Percentiles rank a stretch among this genome's conserved stretches.
Evolutionary conservation across 73 alveolate genomes (phyloP).

Genomic region (Symbiodinium pilosum): DNA sequence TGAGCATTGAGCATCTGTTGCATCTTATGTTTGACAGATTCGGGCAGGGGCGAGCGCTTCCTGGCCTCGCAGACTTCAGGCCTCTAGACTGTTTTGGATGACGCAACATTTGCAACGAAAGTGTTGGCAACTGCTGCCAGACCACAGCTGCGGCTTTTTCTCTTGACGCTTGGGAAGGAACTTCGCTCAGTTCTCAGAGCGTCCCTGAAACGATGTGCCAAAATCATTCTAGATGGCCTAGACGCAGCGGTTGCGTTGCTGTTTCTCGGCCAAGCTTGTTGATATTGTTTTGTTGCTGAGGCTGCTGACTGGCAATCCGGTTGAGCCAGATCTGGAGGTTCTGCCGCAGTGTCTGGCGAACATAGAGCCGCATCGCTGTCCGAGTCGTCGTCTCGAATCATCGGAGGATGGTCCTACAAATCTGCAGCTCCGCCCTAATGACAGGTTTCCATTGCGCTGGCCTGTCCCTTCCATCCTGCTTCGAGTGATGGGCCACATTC

Average conservation of each 20-base stretch:
- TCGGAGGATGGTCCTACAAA: neutral
- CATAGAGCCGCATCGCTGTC: neutral
- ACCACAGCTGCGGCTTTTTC: neutral
- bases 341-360: neutral
- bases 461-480: constrained; percentile 14
- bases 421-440: neutral
- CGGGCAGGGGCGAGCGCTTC: constrained; percentile 11
- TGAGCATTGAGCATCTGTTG: no score
- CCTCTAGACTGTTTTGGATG: no score
- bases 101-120: no score
- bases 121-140: no score
- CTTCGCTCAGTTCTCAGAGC: constrained; percentile 10
- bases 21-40: no score
- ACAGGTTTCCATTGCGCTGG: constrained; percentile 58
- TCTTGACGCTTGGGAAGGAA: constrained; percentile 66
- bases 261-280: no score
- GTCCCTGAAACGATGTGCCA: neutral
- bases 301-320: constrained; percentile 43
- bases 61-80: constrained; percentile 8
- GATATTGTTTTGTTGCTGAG: neutral
- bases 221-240: no score
- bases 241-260: no score
- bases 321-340: constrained; percentile 73
- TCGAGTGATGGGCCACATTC: neutral
- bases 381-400: neutral